Evolutionary conservation across 2,329 filamentous ascomycete genomes (phyloP).

Genomic region (Akanthomyces muscarius): DNA sequence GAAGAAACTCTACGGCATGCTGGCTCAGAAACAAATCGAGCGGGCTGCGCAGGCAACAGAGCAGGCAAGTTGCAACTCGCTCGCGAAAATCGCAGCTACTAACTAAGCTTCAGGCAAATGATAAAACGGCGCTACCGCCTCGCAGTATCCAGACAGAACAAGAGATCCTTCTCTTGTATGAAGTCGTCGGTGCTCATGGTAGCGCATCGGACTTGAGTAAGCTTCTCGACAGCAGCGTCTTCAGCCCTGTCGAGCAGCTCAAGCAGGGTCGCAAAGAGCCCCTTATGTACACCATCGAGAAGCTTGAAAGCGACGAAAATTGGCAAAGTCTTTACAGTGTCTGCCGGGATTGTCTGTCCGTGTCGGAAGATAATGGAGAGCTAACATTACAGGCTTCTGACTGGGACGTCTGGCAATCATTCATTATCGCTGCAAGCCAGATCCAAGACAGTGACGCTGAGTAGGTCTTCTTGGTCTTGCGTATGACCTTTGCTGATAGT

Average conservation of each 20-base stretch:
- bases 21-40: conserved; percentile 49
- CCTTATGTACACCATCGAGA: conserved; percentile 38
- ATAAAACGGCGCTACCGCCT: conserved; percentile 22
- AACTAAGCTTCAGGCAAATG: conserved; percentile 15
- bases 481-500: conserved; percentile 19
- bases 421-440: conserved; percentile 36
- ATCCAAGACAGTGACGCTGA: conserved; percentile 29
- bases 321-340: conserved; percentile 43
- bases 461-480: conserved; percentile 26
- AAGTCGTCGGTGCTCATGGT: conserved; percentile 42
- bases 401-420: conserved; percentile 37
- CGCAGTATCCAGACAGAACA: conserved; percentile 43
- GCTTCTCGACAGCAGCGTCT: conserved; percentile 34
- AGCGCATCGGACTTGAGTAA: conserved; percentile 39
- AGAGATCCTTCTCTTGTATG: conserved; percentile 48
- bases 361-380: conserved; percentile 33
- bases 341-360: conserved; percentile 41
- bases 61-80: conserved; percentile 30
- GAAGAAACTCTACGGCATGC: conserved; percentile 47
- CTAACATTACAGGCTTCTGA: conserved; percentile 44
- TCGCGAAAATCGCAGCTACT: not conserved
- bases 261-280: conserved; percentile 44
- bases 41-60: conserved; percentile 44
- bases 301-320: conserved; percentile 35
- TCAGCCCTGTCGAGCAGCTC: conserved; percentile 43